Evolutionary conservation across 805 yeast species (phyloP), one percentile per base, ranked within the genome.

Genomic region (Nakazawaea sp.): DNA sequence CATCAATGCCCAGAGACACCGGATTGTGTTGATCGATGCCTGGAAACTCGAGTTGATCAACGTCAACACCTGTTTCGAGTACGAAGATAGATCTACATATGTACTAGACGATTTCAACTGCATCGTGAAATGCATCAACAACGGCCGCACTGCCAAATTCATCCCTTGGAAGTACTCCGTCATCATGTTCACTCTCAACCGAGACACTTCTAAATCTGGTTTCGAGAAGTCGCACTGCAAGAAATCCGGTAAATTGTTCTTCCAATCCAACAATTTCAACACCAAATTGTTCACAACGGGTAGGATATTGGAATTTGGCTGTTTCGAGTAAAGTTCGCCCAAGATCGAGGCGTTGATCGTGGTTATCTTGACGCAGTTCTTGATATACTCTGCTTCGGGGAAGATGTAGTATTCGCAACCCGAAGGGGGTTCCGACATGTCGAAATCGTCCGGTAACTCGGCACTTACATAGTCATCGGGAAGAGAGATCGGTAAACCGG

Each of bases 161-260:
- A 83, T 70, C 36, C 92, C 92, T 52, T 83, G 90, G 51, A 83
- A 82, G 56, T 81, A 83, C 51, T 83, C 94, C 2, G 89, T 81
- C 78, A 81, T 79, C 49, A 83, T 66, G 53, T 83, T 83, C 12
- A 84, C 85, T 13, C 74, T 74, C 21, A 81, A 58, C 45, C 94
- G 64, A 2, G 84, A 70, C 7, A 82, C 77, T 38, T 69, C 66
- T 21, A 83, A 61, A 30, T 69, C 66, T 7, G 72, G 70, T 15
- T 54, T 59, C 2, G 68, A 59, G 45, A 76, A 83, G 51, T 83
- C 86, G 32, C 81, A 80, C 40, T 68, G 70, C 35, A 81, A 64
- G 51, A 75, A 78, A 13, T 68, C 72, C 0, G 90, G 89, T 13
- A 83, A 62, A 9, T 70, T 60, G 39, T 69, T 72, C 48, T 76